Conservation (phyloP, 75 land plant genomes). For the Sequoiadendron giganteum region DNA sequence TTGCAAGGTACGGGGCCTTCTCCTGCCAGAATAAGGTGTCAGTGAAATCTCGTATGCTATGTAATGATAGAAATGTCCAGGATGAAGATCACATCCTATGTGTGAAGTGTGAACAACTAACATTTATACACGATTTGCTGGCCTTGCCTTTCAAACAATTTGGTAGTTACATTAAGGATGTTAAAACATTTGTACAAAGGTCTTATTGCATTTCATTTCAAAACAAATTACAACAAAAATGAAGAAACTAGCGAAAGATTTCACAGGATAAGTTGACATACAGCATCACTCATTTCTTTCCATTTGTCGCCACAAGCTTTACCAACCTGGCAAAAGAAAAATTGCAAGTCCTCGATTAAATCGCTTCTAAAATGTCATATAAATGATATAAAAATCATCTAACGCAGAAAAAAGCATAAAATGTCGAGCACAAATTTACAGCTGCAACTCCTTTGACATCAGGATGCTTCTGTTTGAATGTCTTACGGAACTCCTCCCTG, state of each 20-base stretch:
- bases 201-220: neutral
- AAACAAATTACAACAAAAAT: neutral
- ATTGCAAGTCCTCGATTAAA: neutral
- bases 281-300: conserved; percentile 41
- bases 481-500: conserved; percentile 38
- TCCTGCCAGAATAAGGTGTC: conserved; percentile 33
- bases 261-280: conserved; percentile 14
- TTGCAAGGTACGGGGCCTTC: conserved; percentile 63
- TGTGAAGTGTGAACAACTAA: too few relatives aligned
- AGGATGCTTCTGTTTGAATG: conserved; percentile 34
- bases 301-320: conserved; percentile 55
- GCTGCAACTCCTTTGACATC: conserved; percentile 40
- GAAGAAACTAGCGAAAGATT: neutral
- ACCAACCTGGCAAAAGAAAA: conserved; percentile 33
- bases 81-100: neutral
- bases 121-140: neutral
- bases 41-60: neutral
- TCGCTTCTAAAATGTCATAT: neutral
- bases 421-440: conserved; percentile 9
- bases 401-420: neutral
- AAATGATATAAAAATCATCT: too few relatives aligned
- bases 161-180: neutral
- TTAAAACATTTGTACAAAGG: too few relatives aligned
- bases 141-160: neutral
- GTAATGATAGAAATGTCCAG: neutral